Base-by-base conservation (phyloP, 1,284 basidiomycete genomes). In the Puccinia horiana region DNA sequence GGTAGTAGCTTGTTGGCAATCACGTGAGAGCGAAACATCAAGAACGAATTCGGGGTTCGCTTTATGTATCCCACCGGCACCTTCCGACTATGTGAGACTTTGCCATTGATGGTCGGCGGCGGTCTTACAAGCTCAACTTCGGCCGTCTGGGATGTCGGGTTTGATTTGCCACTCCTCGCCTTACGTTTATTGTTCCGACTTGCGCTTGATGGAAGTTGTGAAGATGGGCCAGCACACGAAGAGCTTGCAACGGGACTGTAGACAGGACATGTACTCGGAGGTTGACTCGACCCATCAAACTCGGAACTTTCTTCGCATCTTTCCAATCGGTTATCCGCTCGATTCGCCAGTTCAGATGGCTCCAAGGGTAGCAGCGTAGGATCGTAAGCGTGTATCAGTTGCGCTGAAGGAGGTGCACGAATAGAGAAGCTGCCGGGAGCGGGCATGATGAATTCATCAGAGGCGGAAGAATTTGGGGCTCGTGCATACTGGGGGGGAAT, bases 21-120 rank as follows among this genome's bases (percentile, higher is more conserved):
- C 86, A 95, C 94, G 76, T 94, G 93, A 47, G 93, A 93, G 83
- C 95, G 91, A 88, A 95, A 97, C 86, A 97, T 91, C 85, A 97
- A 96, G 88, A 96, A 97, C 70, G 95, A 94, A 87, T 97, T 97
- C 44, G 94, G 92, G 0, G 95, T 95, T 47, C 95, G 91, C 70
- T 95, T 94, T 86, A 96, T 94, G 87, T 96, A 93, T 35, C 88
- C 89, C 0, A 91, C 89, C 84, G 91, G 89, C 9, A 82, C 81
- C 67, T 82, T 82, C 5, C 81, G 73, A 6, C 73, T 49, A 70
- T 82, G 81, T 16, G 81, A 82, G 35, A 76, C 65, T 49, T 76
- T 76, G 20, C 81, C 81, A 73, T 82, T 82, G 32, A 82, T 82
- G 20, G 81, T 82, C 16, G 81, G 81, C 4, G 81, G 81, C n/a